Conservation (phyloP, 352 stramenopile genomes). For the Phytopythium litorale region DNA sequence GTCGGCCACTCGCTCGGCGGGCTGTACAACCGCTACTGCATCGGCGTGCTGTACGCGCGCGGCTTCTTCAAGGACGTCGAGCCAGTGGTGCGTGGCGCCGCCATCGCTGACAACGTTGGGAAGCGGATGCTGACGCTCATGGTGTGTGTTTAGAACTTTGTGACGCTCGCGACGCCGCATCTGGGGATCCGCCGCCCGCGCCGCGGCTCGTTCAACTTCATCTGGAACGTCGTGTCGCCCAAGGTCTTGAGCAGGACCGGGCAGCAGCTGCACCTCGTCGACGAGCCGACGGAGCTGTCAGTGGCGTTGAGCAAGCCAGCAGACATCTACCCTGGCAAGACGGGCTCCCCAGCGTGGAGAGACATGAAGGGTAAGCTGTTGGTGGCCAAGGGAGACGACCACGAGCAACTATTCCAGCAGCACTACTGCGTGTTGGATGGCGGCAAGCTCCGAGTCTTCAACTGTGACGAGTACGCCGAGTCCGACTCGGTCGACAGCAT, state of each 20-base stretch:
- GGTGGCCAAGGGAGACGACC: slow-evolving; percentile 7
- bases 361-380: slow-evolving; percentile 31
- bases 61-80: slow-evolving; percentile 70
- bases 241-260: slow-evolving; percentile 73
- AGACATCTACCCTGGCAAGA: slow-evolving; percentile 15
- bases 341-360: slow-evolving; percentile 22
- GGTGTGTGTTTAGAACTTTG: slow-evolving; percentile 56
- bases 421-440: slow-evolving; percentile 31
- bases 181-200: slow-evolving; percentile 65
- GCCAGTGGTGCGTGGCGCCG: slow-evolving; percentile 46
- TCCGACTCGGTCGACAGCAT: slow-evolving; percentile 1
- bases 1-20: slow-evolving; percentile 77
- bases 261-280: slow-evolving; percentile 54
- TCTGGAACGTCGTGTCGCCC: slow-evolving; percentile 62
- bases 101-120: background rate
- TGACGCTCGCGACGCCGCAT: slow-evolving; percentile 75
- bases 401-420: slow-evolving; percentile 22
- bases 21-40: slow-evolving; percentile 75
- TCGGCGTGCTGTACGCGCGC: slow-evolving; percentile 54
- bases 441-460: slow-evolving; percentile 31
- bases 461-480: slow-evolving; percentile 9
- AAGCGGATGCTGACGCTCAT: background rate
- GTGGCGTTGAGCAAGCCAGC: slow-evolving; percentile 30
- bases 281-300: slow-evolving; percentile 46
- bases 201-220: slow-evolving; percentile 50